Evolutionary conservation across 2,329 filamentous ascomycete genomes (phyloP).

Genomic region (Colletotrichum sp.): DNA sequence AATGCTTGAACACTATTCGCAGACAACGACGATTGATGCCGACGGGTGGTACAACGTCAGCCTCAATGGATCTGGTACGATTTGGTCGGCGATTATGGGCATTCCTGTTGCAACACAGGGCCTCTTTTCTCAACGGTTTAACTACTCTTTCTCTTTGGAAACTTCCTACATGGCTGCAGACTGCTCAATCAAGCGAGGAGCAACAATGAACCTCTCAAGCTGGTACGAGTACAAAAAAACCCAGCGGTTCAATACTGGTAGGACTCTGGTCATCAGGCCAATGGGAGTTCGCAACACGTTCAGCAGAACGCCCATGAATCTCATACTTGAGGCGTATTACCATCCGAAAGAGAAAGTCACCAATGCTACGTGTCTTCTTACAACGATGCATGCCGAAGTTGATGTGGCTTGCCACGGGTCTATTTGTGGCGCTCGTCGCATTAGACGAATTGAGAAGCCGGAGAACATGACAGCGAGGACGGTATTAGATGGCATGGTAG

Average conservation of each 20-base stretch:
- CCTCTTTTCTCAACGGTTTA: rapidly evolving
- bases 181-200: background rate
- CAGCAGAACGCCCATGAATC: background rate
- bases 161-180: background rate
- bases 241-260: background rate
- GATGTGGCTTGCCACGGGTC: background rate
- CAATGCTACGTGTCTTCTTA: background rate
- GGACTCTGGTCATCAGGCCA: background rate
- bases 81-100: background rate
- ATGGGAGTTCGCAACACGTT: background rate
- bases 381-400: background rate
- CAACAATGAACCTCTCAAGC: background rate
- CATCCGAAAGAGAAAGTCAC: background rate
- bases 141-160: background rate
- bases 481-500: background rate
- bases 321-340: background rate
- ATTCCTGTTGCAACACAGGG: background rate
- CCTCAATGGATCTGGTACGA: no score
- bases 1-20: background rate
- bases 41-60: background rate
- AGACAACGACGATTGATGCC: background rate
- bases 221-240: background rate
- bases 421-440: background rate
- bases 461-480: background rate
- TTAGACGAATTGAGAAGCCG: background rate